Evolutionary conservation across 768 basidiomycete genomes (phyloP), one percentile per base, ranked within the genome.

Genomic region (Pulveroboletus sp.): DNA sequence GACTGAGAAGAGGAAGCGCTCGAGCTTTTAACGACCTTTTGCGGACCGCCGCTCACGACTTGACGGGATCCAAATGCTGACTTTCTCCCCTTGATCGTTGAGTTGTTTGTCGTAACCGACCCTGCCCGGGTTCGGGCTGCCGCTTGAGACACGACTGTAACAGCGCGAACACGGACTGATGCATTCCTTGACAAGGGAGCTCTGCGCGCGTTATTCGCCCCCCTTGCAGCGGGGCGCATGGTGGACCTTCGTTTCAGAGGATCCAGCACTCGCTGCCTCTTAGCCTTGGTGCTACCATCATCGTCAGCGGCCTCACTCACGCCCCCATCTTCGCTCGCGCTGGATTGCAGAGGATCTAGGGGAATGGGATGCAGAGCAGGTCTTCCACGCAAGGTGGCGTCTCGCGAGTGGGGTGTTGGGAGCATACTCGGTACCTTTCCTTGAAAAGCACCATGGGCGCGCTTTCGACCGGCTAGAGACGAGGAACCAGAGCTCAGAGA

Each of bases 401-500:
- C 54, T 46, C 50, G 56, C 15, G 52, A 54, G 26, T 58, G 54
- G 18, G 64, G 27, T 18, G 17, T 18, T 3, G 38, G 40, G n/a
- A 46, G 10, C 6, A 40, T n/a, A 30, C 32, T 49, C 14, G 35
- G 31, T 30, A 28, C 37, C 10, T 48, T 56, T 35, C 42, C 43
- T 46, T 49, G 53, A 33, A 45, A 48, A 8, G 40, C 28, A 3
- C 52, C 49, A 40, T 51, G 64, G 11, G 72, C 59, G 11, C 76
- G 71, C 50, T 78, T 78, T 55, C 64, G 73, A 32, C 76, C 73
- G 44, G 72, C 68, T 31, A 54, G 50, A 43, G 74, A 70, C 5
- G 68, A 69, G 5, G 71, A 67, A 30, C 62, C 68, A 9, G 75
- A 67, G 36, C 66, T 61, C 21, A 70, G 59, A 10, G 77, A 79